These are phyloP conservation scores for Flaveria robusta DNA, from an alignment of 129 eudicot genomes.

Conservation along the genomic window DNA sequence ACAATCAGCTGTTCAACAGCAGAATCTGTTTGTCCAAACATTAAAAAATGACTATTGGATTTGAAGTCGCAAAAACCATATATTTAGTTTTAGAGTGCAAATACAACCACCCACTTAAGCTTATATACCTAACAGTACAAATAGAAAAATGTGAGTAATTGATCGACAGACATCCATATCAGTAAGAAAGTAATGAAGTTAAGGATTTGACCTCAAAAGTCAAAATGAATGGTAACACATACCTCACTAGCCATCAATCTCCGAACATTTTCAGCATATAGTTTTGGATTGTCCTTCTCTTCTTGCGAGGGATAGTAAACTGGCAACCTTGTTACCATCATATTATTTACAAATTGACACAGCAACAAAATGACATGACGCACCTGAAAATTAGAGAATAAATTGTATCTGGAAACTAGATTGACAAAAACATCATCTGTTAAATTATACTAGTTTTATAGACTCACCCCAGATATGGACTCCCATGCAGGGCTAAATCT, in stretches of 20 bases:
- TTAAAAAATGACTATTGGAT: not conserved
- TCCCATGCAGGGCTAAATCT: conserved; percentile 99
- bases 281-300: conserved; percentile 82
- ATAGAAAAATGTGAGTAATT: not conserved
- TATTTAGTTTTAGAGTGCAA: not conserved
- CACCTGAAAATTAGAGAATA: conserved; percentile 40
- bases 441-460: not conserved
- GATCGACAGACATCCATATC: not conserved
- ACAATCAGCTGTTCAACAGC: too few species aligned
- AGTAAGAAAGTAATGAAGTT: not conserved
- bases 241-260: conserved; percentile 89
- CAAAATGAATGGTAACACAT: conserved; percentile 2
- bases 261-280: conserved; percentile 81
- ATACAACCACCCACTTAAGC: not conserved
- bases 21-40: conserved; percentile 4
- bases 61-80: not conserved
- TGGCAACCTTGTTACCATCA: conserved; percentile 76
- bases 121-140: not conserved
- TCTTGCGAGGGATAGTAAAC: conserved; percentile 85
- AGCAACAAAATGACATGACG: conserved; percentile 78
- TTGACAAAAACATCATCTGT: not conserved
- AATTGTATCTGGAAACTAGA: not conserved
- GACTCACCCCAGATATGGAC: conserved; percentile 84
- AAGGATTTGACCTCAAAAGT: too few species aligned
- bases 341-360: conserved; percentile 78